Base-by-base conservation (phyloP, 257 asterid species). In the Salvia rosmarinus region DNA sequence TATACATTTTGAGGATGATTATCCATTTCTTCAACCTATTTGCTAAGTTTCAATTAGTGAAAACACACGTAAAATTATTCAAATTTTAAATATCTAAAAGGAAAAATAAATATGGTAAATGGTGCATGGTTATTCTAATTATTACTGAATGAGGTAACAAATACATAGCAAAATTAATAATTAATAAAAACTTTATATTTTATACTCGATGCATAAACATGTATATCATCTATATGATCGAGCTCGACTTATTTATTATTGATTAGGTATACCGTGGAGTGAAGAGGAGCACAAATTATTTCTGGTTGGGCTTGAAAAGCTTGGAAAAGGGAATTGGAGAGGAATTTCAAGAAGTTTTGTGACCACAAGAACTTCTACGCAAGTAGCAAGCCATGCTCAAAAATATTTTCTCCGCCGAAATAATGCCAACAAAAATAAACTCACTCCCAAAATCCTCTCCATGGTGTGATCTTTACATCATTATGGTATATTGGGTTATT, bases 281-380 rank as follows among this genome's bases (percentile, higher is more conserved):
- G 84, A 77, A 63, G 87, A 80, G 67, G 87, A 82, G 75, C 87
- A 82, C 62, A 70, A 28, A 46, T 30, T 57, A 32, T 82, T 82
- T 50, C 65, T 82, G 7, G 4, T 71, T 68, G 87, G 87, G 49
- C 63, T 82, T 11, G 80, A 77, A 62, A 77, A 74, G 42, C 71
- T 74, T 20, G 87, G 87, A 1, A 83, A 77, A 71, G 87, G 87
- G 3, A 81, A 83, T 44, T 83, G 87, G 87, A 80, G 75, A 83
- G 83, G 85, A 55, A 83, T 83, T 47, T 74, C 87, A 0, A 67
- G 63, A 30, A 80, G 74, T 51, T 83, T 70, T 23, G 87, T 80
- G 49, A 80, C 67, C 0, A 74, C 85, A 23, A 81, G 81, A 30
- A 81, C 85, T 62, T 71, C 85, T 21, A 81, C 85, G 1, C 85